Percentiles rank a stretch among this genome's conserved stretches.
phyloP scores from a whole-genome alignment of 306 rosid species.

The Cercis canadensis region DNA sequence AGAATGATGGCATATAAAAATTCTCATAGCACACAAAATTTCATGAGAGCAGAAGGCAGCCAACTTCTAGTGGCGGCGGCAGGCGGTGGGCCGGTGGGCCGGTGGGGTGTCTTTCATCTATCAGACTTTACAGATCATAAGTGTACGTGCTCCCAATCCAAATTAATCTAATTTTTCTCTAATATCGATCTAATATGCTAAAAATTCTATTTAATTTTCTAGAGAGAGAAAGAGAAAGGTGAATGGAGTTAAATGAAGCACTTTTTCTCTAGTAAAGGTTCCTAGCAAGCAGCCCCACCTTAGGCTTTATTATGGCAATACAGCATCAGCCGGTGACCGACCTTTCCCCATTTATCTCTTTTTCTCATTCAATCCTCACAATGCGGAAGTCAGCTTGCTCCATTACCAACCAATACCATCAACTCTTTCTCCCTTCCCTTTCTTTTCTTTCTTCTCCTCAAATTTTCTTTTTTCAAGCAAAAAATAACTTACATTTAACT shows the following conservation, averaged over 20 bases:
- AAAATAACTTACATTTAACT: conserved; percentile 1
- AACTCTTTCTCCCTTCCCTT: conserved; percentile 31
- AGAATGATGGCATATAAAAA: neutral
- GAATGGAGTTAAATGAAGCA: neutral
- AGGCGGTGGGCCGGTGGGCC: conserved; percentile 51
- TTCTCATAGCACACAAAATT: conserved; percentile 10
- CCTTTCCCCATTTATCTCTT: conserved; percentile 46
- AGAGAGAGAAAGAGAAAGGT: neutral
- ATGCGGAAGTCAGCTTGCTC: conserved; percentile 58
- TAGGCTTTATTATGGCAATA: conserved; percentile 46
- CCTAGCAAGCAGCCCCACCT: conserved; percentile 50
- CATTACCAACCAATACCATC: conserved; percentile 47
- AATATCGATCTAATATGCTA: no score
- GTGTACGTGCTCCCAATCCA: neutral
- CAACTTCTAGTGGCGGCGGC: conserved; percentile 31
- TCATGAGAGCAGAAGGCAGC: neutral
- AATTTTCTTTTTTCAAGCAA: conserved; percentile 14
- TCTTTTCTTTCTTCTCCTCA: neutral
- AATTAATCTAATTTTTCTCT: neutral
- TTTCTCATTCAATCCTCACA: conserved; percentile 53
- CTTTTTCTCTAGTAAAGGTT: conserved; percentile 10
- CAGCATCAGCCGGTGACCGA: conserved; percentile 60
- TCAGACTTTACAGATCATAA: conserved; percentile 36
- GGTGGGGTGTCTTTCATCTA: conserved; percentile 19
- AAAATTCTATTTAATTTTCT: neutral